Percentiles rank a stretch among this genome's conserved stretches.
Conservation (phyloP, 2,329 filamentous ascomycete species). For the Simplicillium aogashimaense region DNA sequence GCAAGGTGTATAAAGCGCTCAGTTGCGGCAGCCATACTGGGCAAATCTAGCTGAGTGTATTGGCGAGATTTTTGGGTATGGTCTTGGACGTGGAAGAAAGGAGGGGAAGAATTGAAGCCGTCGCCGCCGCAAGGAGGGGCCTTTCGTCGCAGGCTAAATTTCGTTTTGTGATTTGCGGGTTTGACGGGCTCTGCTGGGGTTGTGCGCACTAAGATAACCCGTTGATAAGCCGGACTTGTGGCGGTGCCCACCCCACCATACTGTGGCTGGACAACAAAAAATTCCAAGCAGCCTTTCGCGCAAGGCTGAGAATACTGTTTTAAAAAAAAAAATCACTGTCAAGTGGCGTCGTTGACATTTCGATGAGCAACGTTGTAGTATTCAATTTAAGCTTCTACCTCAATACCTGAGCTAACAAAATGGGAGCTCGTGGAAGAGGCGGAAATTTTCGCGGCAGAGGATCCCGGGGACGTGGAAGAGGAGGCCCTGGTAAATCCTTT, state of each 20-base stretch:
- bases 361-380: no score
- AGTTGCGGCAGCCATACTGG: slow-evolving; percentile 69
- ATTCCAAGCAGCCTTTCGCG: slow-evolving; percentile 24
- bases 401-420: slow-evolving; percentile 9
- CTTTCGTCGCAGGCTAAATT: slow-evolving; percentile 17
- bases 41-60: slow-evolving; percentile 17
- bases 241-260: slow-evolving; percentile 19
- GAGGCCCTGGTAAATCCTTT: slow-evolving; percentile 15
- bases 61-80: slow-evolving; percentile 9
- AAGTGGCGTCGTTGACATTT: not conserved
- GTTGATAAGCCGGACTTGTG: slow-evolving; percentile 23
- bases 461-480: slow-evolving; percentile 17
- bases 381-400: no score
- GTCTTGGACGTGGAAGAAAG: slow-evolving; percentile 9
- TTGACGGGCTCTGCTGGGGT: slow-evolving; percentile 32
- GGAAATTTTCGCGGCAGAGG: slow-evolving; percentile 22
- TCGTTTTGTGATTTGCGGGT: slow-evolving; percentile 32
- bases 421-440: slow-evolving; percentile 25
- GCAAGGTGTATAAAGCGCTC: slow-evolving; percentile 92
- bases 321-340: not conserved
- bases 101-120: slow-evolving; percentile 6
- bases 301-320: slow-evolving; percentile 7
- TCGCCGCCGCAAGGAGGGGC: slow-evolving; percentile 1
- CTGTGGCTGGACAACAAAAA: slow-evolving; percentile 20
- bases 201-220: slow-evolving; percentile 47